Evolutionary conservation across 305 asterid genomes (phyloP), one percentile per base, ranked within the genome.

Genomic region (Ajuga reptans): DNA sequence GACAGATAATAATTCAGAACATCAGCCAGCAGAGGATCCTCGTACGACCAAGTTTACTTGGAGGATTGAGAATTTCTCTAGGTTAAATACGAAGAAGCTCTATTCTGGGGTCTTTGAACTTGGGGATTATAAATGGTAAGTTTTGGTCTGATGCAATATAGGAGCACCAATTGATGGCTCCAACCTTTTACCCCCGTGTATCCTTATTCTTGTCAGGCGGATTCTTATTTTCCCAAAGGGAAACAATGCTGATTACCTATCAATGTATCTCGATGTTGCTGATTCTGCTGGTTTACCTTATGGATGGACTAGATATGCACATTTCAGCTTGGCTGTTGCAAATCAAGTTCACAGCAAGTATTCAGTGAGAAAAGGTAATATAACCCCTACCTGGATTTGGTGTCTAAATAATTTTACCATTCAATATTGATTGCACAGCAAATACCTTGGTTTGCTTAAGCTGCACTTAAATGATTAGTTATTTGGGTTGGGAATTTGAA

Each of bases 241-340:
- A 68, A 78, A 80, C 72, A 76, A 69, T 49, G 61, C 78, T 52
- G 78, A 80, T 47, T 34, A 41, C 56, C 51, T 83, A 54, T 78
- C 87, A 53, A 33, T 83, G 75, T 83, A 80, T 73, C 52, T 83
- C 46, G 87, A 80, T 7, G 85, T 80, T 45, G 82, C 81, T 39
- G 85, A 83, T 68, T 70, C 88, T 43, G 71, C 74, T 6, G 33
- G 14, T 74, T 73, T 83, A 75, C 86, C 84, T 46, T 68, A 78
- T 64, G 86, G 85, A 27, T 86, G 91, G 91, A 80, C 71, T 78
- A 84, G 89, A 82, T 71, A 71, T 51, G 87, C 86, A 14, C 84
- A 80, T 66, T 85, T 85, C 82, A 75, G 83, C 64, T 71, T 86
- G 72, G 43, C 86, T 53, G 75, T 84, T 69, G 80, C 76, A 16